A percentile compares a stretch with the other conserved stretches of the same genome.
These are phyloP conservation scores for Pseudocercospora musae DNA, from an alignment of 2,329 filamentous ascomycete genomes.

Conservation along the genomic window DNA sequence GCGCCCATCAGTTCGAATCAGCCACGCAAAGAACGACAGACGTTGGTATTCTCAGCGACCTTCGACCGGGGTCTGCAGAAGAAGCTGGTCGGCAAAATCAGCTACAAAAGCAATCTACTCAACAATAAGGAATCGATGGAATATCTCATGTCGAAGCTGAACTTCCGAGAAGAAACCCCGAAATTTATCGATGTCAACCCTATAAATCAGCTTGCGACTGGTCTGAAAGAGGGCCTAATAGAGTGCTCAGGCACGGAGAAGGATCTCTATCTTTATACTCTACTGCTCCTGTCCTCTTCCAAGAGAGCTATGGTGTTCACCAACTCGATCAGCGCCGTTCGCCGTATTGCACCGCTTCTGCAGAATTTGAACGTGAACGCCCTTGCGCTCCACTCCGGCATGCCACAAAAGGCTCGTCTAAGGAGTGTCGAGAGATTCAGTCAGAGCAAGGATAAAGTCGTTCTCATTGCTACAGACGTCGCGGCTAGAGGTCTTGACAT, in stretches of 20 bases:
- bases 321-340: constrained; percentile 91
- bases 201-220: constrained; percentile 78
- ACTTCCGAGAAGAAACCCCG: constrained; percentile 78
- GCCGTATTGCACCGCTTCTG: constrained; percentile 78
- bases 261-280: constrained; percentile 89
- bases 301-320: constrained; percentile 86
- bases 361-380: constrained; percentile 76
- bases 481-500: constrained; percentile 93
- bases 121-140: constrained; percentile 66
- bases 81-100: constrained; percentile 77
- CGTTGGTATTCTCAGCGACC: constrained; percentile 92
- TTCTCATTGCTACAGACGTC: constrained; percentile 90
- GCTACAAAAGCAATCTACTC: constrained; percentile 59
- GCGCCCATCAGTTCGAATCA: no score
- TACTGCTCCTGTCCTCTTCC: constrained; percentile 77
- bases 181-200: constrained; percentile 93
- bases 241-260: constrained; percentile 94
- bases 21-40: constrained; percentile 58
- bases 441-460: constrained; percentile 34
- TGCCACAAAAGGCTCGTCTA: constrained; percentile 94
- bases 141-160: constrained; percentile 84
- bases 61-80: constrained; percentile 90
- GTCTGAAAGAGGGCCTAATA: constrained; percentile 82
- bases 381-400: constrained; percentile 81
- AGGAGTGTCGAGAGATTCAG: constrained; percentile 83